A percentile compares a stretch with the other conserved stretches of the same genome.
phyloP scores from a whole-genome alignment of 169 alveolate genomes.

The Plasmodium cynomolgi region DNA sequence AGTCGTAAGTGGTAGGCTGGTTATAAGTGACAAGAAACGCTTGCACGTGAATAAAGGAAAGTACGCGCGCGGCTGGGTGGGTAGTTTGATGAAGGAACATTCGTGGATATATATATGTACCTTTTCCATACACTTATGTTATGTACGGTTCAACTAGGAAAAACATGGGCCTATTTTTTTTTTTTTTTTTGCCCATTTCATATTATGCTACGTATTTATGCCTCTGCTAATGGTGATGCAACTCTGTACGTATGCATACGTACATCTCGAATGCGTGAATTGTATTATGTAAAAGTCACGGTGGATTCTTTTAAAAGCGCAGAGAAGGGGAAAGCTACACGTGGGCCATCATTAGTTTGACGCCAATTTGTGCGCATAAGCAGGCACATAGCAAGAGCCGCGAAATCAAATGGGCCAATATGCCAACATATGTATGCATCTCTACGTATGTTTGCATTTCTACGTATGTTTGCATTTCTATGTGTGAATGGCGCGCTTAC shows the following conservation, averaged over 20 bases:
- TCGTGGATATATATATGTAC: not conserved
- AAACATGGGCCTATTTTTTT: not conserved
- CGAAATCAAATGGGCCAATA: not conserved
- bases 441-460: not conserved
- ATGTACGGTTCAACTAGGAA: not conserved
- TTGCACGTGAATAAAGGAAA: not conserved
- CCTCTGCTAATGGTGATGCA: not conserved
- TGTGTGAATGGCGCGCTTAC: not conserved
- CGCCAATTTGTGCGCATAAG: not conserved
- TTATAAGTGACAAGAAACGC: not conserved
- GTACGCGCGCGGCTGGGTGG: not conserved
- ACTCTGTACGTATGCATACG: not conserved
- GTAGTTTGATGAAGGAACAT: not conserved
- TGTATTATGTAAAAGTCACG: conserved; percentile 5
- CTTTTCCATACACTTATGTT: not conserved
- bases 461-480: not conserved
- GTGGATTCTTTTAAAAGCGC: not conserved
- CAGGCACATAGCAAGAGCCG: not conserved
- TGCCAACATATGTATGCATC: not conserved
- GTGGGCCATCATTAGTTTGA: not conserved
- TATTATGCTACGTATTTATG: not conserved
- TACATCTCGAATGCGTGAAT: not conserved
- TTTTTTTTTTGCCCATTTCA: not conserved
- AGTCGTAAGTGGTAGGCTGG: not conserved
- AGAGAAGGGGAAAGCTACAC: not conserved